Base-by-base conservation (phyloP, 257 asterid genomes). In the Striga asiatica region DNA sequence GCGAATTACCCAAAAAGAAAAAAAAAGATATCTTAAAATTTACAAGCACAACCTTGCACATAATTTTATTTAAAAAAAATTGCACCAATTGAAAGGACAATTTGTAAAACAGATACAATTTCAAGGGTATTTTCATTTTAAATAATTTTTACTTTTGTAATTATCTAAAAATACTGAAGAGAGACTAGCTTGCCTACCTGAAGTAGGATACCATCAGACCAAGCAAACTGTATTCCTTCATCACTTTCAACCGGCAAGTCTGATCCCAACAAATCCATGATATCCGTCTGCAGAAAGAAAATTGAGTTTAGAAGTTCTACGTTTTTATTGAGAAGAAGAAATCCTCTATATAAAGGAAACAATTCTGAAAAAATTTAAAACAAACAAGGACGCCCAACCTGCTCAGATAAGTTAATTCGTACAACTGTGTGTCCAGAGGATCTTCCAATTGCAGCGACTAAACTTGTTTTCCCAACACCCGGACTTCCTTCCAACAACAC, bases 401-500 rank as follows among this genome's bases (percentile, higher is more conserved):
- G 98, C 73, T 91, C 98, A 16, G 98, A 91, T 55, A 91, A 78
- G 76, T 91, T 91, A 41, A 91, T 87, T n/a, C 98, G 84, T 18
- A 91, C 93, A 48, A 91, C 98, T 9, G 77, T 60, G 70, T 87
- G 95, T 60, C 95, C 98, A 58, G 98, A 87, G 72, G 65, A 84
- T 73, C 78, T 82, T 73, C 95, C 98, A 50, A 91, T 76, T 62
- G 95, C 94, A 58, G 72, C 91, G 69, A 91, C 64, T 69, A 91
- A 74, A 72, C 98, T 87, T 38, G 98, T 91, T 74, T 91, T 91
- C 46, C 98, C 98, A 69, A 91, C 98, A 48, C 98, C 98, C 3
- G 98, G 98, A 66, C 98, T 91, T 51, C 98, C 98, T 79, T 91
- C 98, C 80, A 91, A 62, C 76, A 91, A 71, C 65, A 87, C 98